Base-by-base conservation (phyloP, 306 rosid genomes). In the Lagenaria siceraria region DNA sequence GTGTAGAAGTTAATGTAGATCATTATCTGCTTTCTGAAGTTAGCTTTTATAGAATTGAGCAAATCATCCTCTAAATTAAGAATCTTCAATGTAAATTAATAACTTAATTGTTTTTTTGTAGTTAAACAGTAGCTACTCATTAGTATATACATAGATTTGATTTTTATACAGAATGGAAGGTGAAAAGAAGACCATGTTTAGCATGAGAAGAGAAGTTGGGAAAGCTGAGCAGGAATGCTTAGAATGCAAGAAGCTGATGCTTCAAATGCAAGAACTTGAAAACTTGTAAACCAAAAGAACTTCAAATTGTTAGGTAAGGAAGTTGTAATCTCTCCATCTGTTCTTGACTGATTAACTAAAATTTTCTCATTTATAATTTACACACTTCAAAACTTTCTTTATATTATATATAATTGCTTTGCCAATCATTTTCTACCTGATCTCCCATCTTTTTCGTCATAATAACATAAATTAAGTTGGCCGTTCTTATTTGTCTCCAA, bases 261-360 rank as follows among this genome's bases (percentile, higher is more conserved):
- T 87, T 90, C 10, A 17, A 73, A 48, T 58, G 80, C 51, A 89
- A 87, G 86, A 80, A 87, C 86, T 87, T 89, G 74, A 80, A 84
- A 88, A 61, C 83, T 40, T 64, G 48, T 78, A 89, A 85, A 89
- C 83, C 80, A 88, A 81, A 79, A 64, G n/a, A 27, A 8, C 17
- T 72, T 72, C 88, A 79, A 72, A 83, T 78, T 76, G 88, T 89
- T 85, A 82, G 93, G 97, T 91, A 61, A 54, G 91, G 66, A 69
- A 61, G 93, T 81, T 89, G 83, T 74, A 63, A 81, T 81, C 76
- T 89, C 96, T 65, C 87, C 77, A 85, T 90, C 75, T 43, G 36
- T 69, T 43, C 90, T 74, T 21, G 78, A 78, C 55, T 51, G 38
- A 74, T 75, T 22, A 46, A 63, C 55, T 56, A 15, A 17, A 51